These are phyloP conservation scores for Golovinomyces cichoracearum DNA, from an alignment of 2,329 filamentous ascomycete genomes.

Conservation along the genomic window DNA sequence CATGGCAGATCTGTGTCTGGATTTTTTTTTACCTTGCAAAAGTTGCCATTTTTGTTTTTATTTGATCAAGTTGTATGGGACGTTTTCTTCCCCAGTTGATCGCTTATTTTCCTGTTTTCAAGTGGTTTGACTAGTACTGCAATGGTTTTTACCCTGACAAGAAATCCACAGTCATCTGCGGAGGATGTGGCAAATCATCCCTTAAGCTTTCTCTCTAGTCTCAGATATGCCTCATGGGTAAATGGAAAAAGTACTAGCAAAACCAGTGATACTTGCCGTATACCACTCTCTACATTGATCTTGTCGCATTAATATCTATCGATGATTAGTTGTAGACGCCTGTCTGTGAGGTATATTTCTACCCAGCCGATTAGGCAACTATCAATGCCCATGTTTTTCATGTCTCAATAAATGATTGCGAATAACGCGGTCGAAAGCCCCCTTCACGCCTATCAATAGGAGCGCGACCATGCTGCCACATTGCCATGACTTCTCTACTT, in stretches of 20 bases:
- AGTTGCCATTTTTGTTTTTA: neutral
- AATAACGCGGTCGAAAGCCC: neutral
- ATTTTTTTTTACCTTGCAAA: neutral
- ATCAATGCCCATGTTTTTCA: neutral
- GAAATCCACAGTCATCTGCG: neutral
- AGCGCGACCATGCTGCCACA: neutral
- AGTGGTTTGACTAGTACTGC: neutral
- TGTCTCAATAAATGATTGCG: neutral
- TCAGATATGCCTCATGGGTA: neutral
- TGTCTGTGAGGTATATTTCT: neutral
- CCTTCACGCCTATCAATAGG: neutral
- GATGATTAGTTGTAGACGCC: neutral
- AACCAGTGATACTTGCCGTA: neutral
- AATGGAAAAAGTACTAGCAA: neutral
- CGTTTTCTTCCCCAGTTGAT: neutral
- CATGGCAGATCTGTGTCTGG: neutral
- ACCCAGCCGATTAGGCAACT: neutral
- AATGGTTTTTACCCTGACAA: neutral
- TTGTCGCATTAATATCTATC: neutral
- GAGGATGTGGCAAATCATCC: neutral
- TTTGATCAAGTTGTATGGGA: neutral
- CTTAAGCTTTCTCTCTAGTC: neutral
- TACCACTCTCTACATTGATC: neutral
- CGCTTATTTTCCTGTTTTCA: neutral
- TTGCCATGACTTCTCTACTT: neutral